These are phyloP conservation scores for Tricholoma sp. DNA, from an alignment of 768 basidiomycete species.

Conservation along the genomic window DNA sequence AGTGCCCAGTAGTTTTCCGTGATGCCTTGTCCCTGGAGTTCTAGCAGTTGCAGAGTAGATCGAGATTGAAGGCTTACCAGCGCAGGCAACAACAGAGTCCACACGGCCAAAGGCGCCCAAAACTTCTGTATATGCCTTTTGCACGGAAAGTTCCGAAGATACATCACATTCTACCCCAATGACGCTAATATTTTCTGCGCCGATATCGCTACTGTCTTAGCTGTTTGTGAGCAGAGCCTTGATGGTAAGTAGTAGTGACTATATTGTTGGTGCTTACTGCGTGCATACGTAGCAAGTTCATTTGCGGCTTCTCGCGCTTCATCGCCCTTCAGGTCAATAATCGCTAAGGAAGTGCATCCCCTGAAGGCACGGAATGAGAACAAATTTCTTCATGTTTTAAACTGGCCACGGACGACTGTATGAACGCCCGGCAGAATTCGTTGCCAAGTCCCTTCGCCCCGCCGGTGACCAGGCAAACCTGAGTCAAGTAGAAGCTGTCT, in stretches of 20 bases:
- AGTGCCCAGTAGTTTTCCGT: conserved; percentile 86
- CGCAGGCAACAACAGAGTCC: conserved; percentile 84
- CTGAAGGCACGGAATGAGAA: conserved; percentile 29
- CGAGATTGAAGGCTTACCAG: conserved; percentile 44
- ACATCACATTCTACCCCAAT: conserved; percentile 87
- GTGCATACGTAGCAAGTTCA: conserved; percentile 45
- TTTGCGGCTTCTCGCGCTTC: conserved; percentile 65
- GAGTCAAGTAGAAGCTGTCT: conserved; percentile 1
- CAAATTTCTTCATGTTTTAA: background rate
- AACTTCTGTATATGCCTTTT: conserved; percentile 62
- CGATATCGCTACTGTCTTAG: conserved; percentile 50
- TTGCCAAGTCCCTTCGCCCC: conserved; percentile 88
- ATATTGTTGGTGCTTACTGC: conserved; percentile 13
- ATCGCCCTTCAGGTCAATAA: conserved; percentile 74
- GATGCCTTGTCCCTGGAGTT: conserved; percentile 48
- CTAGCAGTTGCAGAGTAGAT: background rate
- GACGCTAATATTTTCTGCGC: conserved; percentile 54
- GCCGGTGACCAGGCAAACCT: conserved; percentile 93
- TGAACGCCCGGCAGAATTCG: conserved; percentile 86
- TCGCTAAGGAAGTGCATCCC: conserved; percentile 74
- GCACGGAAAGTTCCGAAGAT: conserved; percentile 73
- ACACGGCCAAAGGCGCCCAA: conserved; percentile 64
- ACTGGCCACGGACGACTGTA: conserved; percentile 62
- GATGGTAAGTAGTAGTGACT: conserved; percentile 15
- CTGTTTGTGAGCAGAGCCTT: conserved; percentile 10